Percentiles rank a stretch among this genome's conserved stretches.
Conservation (phyloP, 495 filamentous ascomycete species). For the Tricharina praecox region DNA sequence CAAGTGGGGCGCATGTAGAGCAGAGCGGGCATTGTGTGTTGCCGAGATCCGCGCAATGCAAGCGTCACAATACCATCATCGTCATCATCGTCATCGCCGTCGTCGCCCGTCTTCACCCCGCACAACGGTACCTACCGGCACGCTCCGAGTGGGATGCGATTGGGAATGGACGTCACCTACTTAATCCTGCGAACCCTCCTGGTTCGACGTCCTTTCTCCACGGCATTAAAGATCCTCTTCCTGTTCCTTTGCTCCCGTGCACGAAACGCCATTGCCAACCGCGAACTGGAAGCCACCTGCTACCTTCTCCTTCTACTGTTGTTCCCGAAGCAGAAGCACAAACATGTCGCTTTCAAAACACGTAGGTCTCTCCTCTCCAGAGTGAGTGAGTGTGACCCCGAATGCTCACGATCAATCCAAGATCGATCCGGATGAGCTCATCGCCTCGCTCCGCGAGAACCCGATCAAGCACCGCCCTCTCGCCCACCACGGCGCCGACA, state of each 20-base stretch:
- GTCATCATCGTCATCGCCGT: neutral
- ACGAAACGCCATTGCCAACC: neutral
- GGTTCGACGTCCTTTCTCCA: neutral
- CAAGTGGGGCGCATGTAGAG: too few relatives aligned
- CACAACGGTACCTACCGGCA: neutral
- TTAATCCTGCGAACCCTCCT: neutral
- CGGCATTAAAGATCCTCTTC: neutral
- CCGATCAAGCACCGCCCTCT: conserved; percentile 31
- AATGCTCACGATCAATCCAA: conserved; percentile 22
- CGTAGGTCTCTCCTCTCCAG: conserved; percentile 4
- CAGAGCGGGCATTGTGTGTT: too few relatives aligned
- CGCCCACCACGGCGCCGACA: conserved; percentile 31
- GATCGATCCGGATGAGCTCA: conserved; percentile 47
- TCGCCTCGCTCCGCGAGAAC: conserved; percentile 37
- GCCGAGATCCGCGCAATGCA: too few relatives aligned
- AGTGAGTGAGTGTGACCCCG: neutral
- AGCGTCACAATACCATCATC: too few relatives aligned
- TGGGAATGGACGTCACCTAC: neutral
- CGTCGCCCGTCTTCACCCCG: neutral
- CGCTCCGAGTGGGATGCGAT: neutral
- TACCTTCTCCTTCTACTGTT: neutral
- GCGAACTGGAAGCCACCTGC: neutral
- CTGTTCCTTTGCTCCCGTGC: neutral
- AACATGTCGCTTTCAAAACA: conserved; percentile 25
- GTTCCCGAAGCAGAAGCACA: too few relatives aligned